Evolutionary conservation across 2,329 filamentous ascomycete genomes (phyloP).

Genomic region (Berkeleyomyces basicola): DNA sequence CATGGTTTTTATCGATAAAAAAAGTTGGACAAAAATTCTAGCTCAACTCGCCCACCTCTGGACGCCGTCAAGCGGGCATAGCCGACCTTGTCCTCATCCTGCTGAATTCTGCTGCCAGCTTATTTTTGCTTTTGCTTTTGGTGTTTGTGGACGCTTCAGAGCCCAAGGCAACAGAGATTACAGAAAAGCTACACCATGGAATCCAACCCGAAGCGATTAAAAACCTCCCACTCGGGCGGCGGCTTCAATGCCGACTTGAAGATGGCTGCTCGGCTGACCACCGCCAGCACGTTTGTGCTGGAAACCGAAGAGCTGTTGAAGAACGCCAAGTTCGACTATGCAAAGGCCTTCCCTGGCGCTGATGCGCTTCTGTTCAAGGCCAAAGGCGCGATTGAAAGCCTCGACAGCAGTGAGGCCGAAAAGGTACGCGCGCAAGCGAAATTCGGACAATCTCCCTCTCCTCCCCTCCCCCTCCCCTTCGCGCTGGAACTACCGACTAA

Average conservation of each 20-base stretch:
- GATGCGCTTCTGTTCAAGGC: conserved; percentile 34
- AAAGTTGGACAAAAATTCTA: conserved; percentile 11
- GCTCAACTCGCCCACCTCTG: not conserved
- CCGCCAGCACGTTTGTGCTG: conserved; percentile 38
- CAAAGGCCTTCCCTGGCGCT: conserved; percentile 29
- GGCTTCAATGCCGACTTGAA: conserved; percentile 27
- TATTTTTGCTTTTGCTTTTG: not conserved
- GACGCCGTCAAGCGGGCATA: not conserved
- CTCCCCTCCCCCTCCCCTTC: not conserved
- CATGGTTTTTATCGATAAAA: conserved; percentile 11
- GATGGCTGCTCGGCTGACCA: conserved; percentile 25
- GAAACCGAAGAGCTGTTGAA: conserved; percentile 43
- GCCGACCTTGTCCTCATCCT: not conserved
- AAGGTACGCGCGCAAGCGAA: conserved; percentile 24
- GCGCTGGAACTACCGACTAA: not conserved
- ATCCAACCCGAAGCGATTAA: conserved; percentile 31
- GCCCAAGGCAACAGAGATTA: not conserved
- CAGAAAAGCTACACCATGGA: conserved; percentile 24
- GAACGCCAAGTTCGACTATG: conserved; percentile 37
- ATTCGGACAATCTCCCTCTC: conserved; percentile 17
- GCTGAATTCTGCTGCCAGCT: not conserved
- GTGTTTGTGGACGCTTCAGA: not conserved
- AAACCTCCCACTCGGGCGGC: conserved; percentile 25
- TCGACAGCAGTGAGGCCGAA: conserved; percentile 31
- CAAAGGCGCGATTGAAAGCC: conserved; percentile 35